Evolutionary conservation across 805 yeast genomes (phyloP).

Genomic region (Pichia phayaonensis): DNA sequence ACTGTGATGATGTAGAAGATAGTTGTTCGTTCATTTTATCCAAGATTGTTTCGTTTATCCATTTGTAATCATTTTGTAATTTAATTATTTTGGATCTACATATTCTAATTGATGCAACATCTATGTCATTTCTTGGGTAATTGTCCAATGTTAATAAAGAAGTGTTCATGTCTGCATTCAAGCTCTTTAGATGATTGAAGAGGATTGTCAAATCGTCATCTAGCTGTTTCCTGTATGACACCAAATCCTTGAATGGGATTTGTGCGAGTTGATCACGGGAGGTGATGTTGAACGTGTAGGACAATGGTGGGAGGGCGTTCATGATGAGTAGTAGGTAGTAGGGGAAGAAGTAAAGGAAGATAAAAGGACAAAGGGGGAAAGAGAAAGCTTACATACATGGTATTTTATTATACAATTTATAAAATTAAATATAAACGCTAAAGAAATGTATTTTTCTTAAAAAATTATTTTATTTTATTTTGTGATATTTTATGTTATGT

Average conservation of each 20-base stretch:
- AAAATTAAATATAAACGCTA: neutral
- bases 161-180: slow-evolving; percentile 47
- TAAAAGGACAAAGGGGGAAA: too few relatives aligned
- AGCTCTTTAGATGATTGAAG: slow-evolving; percentile 32
- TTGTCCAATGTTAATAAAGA: slow-evolving; percentile 66
- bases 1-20: neutral
- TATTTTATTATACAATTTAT: too few relatives aligned
- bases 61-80: slow-evolving; percentile 60
- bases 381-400: too few relatives aligned
- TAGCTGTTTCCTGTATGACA: slow-evolving; percentile 17
- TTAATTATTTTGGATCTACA: slow-evolving; percentile 58
- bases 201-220: slow-evolving; percentile 36
- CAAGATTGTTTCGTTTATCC: slow-evolving; percentile 36
- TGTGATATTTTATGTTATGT: too few relatives aligned
- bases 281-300: neutral
- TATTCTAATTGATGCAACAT: slow-evolving; percentile 61
- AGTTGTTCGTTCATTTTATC: slow-evolving; percentile 39
- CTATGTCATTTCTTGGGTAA: slow-evolving; percentile 78
- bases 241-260: slow-evolving; percentile 3
- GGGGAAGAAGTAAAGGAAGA: too few relatives aligned
- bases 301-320: neutral
- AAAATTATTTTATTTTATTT: too few relatives aligned
- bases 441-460: neutral
- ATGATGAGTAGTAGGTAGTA: neutral
- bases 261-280: slow-evolving; percentile 2